These are phyloP conservation scores for Kuraishia cidri DNA, from an alignment of 805 yeast genomes.

Conservation along the genomic window DNA sequence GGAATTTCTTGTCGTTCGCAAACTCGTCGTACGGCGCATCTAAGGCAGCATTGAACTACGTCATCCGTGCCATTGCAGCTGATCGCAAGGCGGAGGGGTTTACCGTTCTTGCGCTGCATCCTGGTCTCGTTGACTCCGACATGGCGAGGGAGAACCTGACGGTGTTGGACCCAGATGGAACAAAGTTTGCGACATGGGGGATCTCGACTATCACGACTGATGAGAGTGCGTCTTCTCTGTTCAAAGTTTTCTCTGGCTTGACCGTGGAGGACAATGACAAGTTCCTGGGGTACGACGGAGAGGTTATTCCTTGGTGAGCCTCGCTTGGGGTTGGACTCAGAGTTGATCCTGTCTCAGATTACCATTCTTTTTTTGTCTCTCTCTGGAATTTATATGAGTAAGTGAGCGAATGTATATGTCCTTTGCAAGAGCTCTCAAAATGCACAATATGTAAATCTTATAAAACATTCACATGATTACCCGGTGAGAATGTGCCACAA, in stretches of 20 bases:
- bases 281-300: not conserved
- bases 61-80: constrained; percentile 14
- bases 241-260: not conserved
- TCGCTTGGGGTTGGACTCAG: too few relatives aligned
- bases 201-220: not conserved
- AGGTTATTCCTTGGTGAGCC: not conserved
- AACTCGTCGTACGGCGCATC: constrained; percentile 24
- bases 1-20: constrained; percentile 7
- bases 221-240: not conserved
- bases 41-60: constrained; percentile 27
- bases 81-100: constrained; percentile 17
- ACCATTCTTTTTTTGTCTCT: too few relatives aligned
- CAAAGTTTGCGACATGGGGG: not conserved
- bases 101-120: constrained; percentile 24
- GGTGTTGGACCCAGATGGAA: too few relatives aligned
- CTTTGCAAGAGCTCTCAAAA: too few relatives aligned
- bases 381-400: too few relatives aligned
- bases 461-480: too few relatives aligned
- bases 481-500: too few relatives aligned
- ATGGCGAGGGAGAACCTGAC: constrained; percentile 9
- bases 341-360: too few relatives aligned
- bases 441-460: too few relatives aligned
- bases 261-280: not conserved
- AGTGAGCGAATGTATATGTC: too few relatives aligned
- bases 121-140: constrained; percentile 28